Conservation (phyloP, 176 grass and related monocot species). For the Chrysopogon serrulatus region DNA sequence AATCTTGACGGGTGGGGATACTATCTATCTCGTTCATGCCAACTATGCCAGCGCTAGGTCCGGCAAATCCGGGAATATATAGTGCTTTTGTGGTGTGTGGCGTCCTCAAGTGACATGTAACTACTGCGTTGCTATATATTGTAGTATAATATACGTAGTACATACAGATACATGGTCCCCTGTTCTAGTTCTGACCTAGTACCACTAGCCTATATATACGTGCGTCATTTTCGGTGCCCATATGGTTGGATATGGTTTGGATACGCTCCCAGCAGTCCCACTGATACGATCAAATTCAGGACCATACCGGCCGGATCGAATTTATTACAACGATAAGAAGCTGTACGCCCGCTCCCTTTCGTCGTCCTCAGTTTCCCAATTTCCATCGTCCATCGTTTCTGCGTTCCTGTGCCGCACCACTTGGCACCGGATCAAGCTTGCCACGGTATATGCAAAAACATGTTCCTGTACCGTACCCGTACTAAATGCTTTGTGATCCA, state of each 20-base stretch:
- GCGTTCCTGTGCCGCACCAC: background rate
- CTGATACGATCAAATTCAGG: background rate
- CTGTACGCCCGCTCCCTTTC: background rate
- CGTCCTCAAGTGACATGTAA: too few relatives aligned
- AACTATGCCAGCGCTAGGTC: too few relatives aligned
- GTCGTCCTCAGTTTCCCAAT: background rate
- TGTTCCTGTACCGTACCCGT: too few relatives aligned
- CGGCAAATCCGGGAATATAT: too few relatives aligned
- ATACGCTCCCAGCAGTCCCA: background rate
- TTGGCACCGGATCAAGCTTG: background rate
- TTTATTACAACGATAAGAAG: background rate
- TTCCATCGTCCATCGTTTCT: background rate
- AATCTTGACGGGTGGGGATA: too few relatives aligned
- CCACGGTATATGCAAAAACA: too few relatives aligned
- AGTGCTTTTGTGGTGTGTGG: too few relatives aligned
- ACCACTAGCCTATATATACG: background rate
- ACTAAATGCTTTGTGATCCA: too few relatives aligned
- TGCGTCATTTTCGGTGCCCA: background rate
- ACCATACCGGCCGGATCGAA: conserved; percentile 5
- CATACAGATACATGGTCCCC: background rate
- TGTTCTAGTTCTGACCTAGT: background rate
- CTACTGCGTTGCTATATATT: too few relatives aligned
- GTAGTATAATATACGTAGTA: too few relatives aligned
- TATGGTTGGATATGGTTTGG: background rate
- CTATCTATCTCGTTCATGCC: too few relatives aligned